These are phyloP conservation scores for Echinosophora koreensis DNA, from an alignment of 306 rosid genomes.

Conservation along the genomic window DNA sequence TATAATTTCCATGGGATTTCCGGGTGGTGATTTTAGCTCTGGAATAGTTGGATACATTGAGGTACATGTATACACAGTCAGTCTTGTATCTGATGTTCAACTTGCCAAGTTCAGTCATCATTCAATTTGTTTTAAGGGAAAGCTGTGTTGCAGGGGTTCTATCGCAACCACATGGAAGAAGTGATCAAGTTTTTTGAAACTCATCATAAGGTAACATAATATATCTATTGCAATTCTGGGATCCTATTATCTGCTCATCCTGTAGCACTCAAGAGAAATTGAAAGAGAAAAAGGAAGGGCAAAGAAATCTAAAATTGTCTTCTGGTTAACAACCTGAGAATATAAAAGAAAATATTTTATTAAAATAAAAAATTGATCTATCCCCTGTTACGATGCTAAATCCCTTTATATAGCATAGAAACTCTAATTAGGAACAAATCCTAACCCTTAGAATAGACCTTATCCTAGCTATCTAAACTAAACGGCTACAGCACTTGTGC, in stretches of 20 bases:
- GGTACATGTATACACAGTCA: conserved; percentile 54
- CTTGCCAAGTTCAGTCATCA: conserved; percentile 36
- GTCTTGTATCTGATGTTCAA: conserved; percentile 43
- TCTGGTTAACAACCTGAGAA: conserved; percentile 12
- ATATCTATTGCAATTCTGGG: conserved; percentile 28
- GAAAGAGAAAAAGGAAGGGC: conserved; percentile 6
- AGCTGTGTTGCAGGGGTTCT: conserved; percentile 80
- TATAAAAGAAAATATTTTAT: conserved; percentile 35
- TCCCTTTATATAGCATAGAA: not conserved
- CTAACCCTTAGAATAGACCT: not conserved
- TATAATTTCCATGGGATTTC: conserved; percentile 95
- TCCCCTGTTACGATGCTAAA: not conserved
- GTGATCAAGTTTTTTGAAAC: conserved; percentile 85
- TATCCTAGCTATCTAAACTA: conserved; percentile 24
- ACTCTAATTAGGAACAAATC: not conserved
- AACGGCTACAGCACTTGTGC: conserved; percentile 6
- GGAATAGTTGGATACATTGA: conserved; percentile 89
- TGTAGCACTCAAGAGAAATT: not conserved
- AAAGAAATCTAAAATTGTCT: conserved; percentile 27
- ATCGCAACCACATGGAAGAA: conserved; percentile 98
- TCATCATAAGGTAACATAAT: conserved; percentile 76
- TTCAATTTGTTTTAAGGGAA: conserved; percentile 46
- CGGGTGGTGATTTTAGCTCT: conserved; percentile 91
- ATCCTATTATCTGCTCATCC: conserved; percentile 25
- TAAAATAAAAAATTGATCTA: conserved; percentile 38